These are phyloP conservation scores for Dendrocalamus latiflorus DNA, from an alignment of 202 grass and related monocot species.

Conservation along the genomic window DNA sequence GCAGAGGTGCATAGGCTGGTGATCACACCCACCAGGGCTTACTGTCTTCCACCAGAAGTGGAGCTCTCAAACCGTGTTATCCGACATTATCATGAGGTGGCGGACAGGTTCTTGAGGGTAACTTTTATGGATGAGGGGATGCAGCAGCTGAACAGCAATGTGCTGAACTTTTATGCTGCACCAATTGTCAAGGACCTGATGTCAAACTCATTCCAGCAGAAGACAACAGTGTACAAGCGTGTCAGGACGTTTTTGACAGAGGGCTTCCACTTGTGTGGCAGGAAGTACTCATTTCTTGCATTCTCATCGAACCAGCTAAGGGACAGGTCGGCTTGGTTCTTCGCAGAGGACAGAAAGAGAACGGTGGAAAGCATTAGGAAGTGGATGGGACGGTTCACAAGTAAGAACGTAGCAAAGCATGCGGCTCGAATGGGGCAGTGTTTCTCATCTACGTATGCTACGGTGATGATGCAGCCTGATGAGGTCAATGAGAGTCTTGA, in stretches of 20 bases:
- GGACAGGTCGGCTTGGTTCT: constrained; percentile 89
- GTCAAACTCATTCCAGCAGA: constrained; percentile 54
- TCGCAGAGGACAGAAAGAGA: constrained; percentile 61
- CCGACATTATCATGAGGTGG: constrained; percentile 48
- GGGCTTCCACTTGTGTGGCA: constrained; percentile 74
- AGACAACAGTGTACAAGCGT: constrained; percentile 70
- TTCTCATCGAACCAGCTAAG: constrained; percentile 90
- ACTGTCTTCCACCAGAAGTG: constrained; percentile 64
- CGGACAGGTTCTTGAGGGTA: constrained; percentile 81
- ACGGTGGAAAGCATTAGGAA: constrained; percentile 46
- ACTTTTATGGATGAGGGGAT: constrained; percentile 86
- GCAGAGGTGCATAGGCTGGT: constrained; percentile 58
- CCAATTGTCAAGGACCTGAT: constrained; percentile 72
- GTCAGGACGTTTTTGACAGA: constrained; percentile 49
- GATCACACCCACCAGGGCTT: constrained; percentile 76
- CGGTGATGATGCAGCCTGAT: constrained; percentile 41
- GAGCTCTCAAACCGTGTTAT: constrained; percentile 76
- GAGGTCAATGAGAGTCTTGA: constrained; percentile 42
- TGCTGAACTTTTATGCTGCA: constrained; percentile 57
- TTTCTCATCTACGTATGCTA: constrained; percentile 92
- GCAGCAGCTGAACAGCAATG: constrained; percentile 61
- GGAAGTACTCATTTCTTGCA: constrained; percentile 84
- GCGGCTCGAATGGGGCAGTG: constrained; percentile 83
- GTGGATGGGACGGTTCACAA: constrained; percentile 83
- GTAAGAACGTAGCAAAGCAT: constrained; percentile 71